Evolutionary conservation across 2,329 filamentous ascomycete genomes (phyloP), one percentile per base, ranked within the genome.

Genomic region (Rhynchosporium agropyri): DNA sequence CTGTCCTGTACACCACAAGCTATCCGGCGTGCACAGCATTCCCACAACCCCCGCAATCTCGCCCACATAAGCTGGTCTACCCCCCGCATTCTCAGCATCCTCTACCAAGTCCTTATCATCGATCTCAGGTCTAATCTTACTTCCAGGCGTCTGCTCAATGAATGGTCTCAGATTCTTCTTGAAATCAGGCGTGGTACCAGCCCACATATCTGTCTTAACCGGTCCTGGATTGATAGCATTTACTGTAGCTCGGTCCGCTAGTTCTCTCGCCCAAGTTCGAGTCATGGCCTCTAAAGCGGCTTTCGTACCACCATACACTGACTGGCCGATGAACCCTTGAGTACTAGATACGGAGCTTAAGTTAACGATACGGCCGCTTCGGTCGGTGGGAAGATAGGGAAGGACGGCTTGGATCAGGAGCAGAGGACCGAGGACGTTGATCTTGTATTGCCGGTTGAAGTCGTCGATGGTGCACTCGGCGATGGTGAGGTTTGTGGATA

Each of bases 391-490:
- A 4, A 96, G 82, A 76, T 89, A 87, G 0, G 86, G 88, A 38
- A 86, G 77, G 0, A 85, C 84, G 4, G 89, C 89, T 76, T 96
- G 88, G 31, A 90, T 84, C 13, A 96, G 80, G 1, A 96, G 82
- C 28, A 96, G 77, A 0, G 92, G 92, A 0, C 90, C 92, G 9
- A 91, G 83, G 28, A 96, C 92, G 73, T 96, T 96, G 77, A 95
- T 83, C 61, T 84, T 83, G 79, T 91, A 96, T 62, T 89, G 86
- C 69, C 82, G 79, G 49, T 86, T 81, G 77, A 93, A 96, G 71
- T 92, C 84, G 12, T 81, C 80, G 5, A 81, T 73, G 3, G 82
- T 83, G 66, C 91, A 84, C 33, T 89, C 83, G 57, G 84, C 82
- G 29, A 90, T 77, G 31, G 79, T 74, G 69, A 88, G 84, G 77